Percentiles rank a stretch among this genome's conserved stretches.
Conservation (phyloP, 306 rosid species). For the Prinsepia uniflora region DNA sequence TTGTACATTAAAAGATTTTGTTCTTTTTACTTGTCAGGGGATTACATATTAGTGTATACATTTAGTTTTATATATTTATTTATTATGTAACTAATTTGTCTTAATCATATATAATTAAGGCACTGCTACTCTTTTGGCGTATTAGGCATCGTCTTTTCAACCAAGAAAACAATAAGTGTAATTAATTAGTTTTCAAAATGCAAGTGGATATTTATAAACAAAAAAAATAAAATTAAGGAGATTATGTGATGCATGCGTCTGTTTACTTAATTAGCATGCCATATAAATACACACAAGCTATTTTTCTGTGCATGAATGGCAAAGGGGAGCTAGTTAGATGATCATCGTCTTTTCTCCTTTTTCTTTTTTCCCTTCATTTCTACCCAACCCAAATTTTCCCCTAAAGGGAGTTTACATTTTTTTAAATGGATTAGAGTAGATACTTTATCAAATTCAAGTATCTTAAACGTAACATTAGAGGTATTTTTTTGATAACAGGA, state of each 20-base stretch:
- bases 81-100: neutral
- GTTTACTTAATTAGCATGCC: constrained; percentile 14
- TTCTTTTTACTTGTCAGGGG: neutral
- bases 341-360: neutral
- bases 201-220: neutral
- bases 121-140: too few relatives aligned
- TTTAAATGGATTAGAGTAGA: too few relatives aligned
- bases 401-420: neutral
- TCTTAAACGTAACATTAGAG: too few relatives aligned
- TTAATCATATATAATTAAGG: neutral
- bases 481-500: too few relatives aligned
- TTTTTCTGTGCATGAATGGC: neutral
- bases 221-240: neutral
- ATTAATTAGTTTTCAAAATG: neutral
- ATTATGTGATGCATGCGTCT: neutral
- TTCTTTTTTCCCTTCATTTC: neutral
- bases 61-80: neutral
- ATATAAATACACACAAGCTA: neutral
- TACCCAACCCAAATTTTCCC: neutral
- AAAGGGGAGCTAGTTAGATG: neutral
- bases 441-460: too few relatives aligned
- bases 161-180: neutral
- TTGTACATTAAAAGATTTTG: too few relatives aligned
- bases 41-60: neutral
- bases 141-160: neutral